These are phyloP conservation scores for Canavalia ensiformis DNA, from an alignment of 306 rosid species.

Conservation along the genomic window DNA sequence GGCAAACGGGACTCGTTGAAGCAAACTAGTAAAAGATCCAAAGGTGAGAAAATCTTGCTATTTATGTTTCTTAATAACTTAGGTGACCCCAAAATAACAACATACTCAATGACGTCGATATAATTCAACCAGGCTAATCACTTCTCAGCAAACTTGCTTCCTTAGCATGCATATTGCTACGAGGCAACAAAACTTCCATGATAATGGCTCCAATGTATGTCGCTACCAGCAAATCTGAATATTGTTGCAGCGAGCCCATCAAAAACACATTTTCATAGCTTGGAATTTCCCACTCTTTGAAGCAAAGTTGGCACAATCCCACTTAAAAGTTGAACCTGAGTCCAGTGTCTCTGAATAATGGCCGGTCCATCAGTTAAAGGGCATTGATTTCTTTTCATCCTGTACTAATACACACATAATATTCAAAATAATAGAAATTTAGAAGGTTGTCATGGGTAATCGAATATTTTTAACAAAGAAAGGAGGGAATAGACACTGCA, in stretches of 20 bases:
- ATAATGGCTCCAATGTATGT: slow-evolving; percentile 50
- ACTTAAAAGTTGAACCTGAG: slow-evolving; percentile 55
- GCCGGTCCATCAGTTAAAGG: slow-evolving; percentile 57
- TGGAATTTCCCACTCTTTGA: slow-evolving; percentile 46
- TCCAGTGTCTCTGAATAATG: slow-evolving; percentile 54
- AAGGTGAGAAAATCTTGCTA: slow-evolving; percentile 45
- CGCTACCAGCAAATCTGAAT: slow-evolving; percentile 59
- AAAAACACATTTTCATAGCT: slow-evolving; percentile 49
- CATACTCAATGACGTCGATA: slow-evolving; percentile 44
- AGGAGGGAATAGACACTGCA: slow-evolving; percentile 32
- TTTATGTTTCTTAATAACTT: slow-evolving; percentile 49
- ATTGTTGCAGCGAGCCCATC: slow-evolving; percentile 50
- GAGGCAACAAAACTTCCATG: slow-evolving; percentile 53
- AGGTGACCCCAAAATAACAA: slow-evolving; percentile 57
- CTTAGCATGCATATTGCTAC: slow-evolving; percentile 52
- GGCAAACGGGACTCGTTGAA: slow-evolving; percentile 42
- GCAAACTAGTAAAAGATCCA: slow-evolving; percentile 45
- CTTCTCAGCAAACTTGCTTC: slow-evolving; percentile 53
- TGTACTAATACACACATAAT: slow-evolving; percentile 47
- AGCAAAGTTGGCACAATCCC: slow-evolving; percentile 55
- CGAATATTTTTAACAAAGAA: not conserved
- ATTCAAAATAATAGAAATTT: slow-evolving; percentile 20
- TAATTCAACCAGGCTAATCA: slow-evolving; percentile 55
- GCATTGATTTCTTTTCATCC: slow-evolving; percentile 56
- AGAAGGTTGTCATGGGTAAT: not conserved